These are phyloP conservation scores for Tubosaeta sp. DNA, from an alignment of 768 basidiomycete genomes.

Conservation along the genomic window DNA sequence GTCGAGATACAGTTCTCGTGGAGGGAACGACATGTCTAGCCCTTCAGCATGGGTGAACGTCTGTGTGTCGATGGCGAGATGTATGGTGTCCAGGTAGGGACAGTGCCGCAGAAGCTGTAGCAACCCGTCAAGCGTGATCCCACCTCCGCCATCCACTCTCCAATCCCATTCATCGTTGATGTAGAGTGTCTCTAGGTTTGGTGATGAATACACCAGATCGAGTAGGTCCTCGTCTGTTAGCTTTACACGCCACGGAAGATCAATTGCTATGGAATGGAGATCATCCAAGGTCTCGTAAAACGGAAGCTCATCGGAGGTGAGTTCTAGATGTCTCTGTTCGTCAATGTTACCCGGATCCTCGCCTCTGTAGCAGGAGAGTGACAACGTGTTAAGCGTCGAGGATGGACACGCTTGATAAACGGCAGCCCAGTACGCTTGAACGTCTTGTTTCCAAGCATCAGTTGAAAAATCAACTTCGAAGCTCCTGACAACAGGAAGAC, in stretches of 20 bases:
- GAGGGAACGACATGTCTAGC: no score
- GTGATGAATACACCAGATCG: background rate
- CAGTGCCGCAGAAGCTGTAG: background rate
- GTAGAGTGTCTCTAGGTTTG: background rate
- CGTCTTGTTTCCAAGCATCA: background rate
- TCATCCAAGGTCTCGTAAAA: background rate
- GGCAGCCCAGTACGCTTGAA: background rate
- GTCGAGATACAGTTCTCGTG: no score
- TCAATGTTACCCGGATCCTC: background rate
- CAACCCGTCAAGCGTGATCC: background rate
- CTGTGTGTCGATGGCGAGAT: background rate
- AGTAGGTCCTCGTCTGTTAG: background rate
- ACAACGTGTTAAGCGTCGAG: background rate
- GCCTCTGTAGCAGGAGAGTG: background rate
- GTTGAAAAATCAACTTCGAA: background rate
- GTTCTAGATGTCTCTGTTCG: background rate
- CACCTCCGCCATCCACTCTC: background rate
- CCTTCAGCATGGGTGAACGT: background rate
- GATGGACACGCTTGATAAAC: background rate
- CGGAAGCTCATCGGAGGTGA: background rate
- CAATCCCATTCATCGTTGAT: background rate
- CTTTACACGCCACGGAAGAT: background rate
- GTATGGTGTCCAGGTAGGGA: background rate
- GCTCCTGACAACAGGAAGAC: background rate
- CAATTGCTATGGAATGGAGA: background rate